A percentile compares a stretch with the other conserved stretches of the same genome.
Evolutionary conservation across 2,329 filamentous ascomycete genomes (phyloP).

Genomic region (Xylaria sp.): DNA sequence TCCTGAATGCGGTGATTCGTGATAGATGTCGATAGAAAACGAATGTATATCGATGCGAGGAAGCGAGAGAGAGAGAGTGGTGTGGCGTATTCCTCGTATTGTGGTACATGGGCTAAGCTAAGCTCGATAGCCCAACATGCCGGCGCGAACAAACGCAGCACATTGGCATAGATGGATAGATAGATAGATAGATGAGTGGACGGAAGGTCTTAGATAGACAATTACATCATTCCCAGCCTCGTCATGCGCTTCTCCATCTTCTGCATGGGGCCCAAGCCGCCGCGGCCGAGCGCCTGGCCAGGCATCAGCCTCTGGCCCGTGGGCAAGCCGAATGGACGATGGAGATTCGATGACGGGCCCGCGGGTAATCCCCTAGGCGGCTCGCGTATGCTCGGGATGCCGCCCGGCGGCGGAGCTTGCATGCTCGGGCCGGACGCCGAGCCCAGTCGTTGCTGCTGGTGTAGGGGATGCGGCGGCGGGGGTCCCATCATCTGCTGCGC

Average conservation of each 20-base stretch:
- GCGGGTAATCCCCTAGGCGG: slow-evolving; percentile 44
- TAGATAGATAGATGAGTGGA: neutral
- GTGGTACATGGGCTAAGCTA: neutral
- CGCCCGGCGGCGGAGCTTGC: slow-evolving; percentile 32
- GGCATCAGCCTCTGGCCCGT: slow-evolving; percentile 50
- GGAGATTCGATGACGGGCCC: slow-evolving; percentile 42
- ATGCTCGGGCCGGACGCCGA: slow-evolving; percentile 29
- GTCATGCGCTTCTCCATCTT: slow-evolving; percentile 72
- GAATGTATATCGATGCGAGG: neutral
- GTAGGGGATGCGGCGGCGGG: slow-evolving; percentile 31
- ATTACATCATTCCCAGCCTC: slow-evolving; percentile 65
- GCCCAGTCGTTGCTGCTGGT: slow-evolving; percentile 22
- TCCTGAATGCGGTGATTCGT: slow-evolving; percentile 23
- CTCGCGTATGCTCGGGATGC: slow-evolving; percentile 40
- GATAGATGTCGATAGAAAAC: slow-evolving; percentile 10
- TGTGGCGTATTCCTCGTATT: slow-evolving; percentile 31
- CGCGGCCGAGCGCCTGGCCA: slow-evolving; percentile 51
- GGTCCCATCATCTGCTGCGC: slow-evolving; percentile 43
- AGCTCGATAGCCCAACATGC: neutral
- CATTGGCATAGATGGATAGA: neutral
- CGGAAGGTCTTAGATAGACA: neutral
- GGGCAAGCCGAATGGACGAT: slow-evolving; percentile 50
- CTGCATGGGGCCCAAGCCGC: slow-evolving; percentile 51
- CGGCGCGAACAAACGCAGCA: neutral
- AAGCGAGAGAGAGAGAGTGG: slow-evolving; percentile 15